Conservation (phyloP, 352 stramenopile species). For the Peronosclerospora sorghi region DNA sequence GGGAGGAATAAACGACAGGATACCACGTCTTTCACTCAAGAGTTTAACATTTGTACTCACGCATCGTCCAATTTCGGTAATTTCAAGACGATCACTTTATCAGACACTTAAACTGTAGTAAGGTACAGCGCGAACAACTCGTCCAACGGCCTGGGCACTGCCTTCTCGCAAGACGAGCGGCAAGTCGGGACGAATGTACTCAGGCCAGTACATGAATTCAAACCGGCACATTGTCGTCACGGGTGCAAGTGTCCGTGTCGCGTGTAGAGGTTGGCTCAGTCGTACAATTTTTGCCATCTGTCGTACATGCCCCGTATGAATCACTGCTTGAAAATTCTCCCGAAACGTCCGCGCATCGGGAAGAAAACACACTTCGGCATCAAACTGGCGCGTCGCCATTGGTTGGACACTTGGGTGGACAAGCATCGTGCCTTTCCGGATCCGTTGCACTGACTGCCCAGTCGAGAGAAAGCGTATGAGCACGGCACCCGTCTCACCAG, state of each 20-base stretch:
- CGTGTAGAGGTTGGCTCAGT: constrained; percentile 14
- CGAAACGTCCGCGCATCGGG: constrained; percentile 40
- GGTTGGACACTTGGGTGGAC: constrained; percentile 53
- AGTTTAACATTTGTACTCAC: too few relatives aligned
- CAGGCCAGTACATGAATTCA: constrained; percentile 81
- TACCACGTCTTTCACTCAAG: too few relatives aligned
- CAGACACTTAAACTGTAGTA: constrained; percentile 2
- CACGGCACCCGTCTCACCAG: constrained; percentile 60
- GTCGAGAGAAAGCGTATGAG: constrained; percentile 35
- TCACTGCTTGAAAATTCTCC: constrained; percentile 72
- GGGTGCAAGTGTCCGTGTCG: constrained; percentile 7
- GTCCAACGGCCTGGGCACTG: constrained; percentile 53
- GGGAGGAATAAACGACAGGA: too few relatives aligned
- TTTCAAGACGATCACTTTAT: too few relatives aligned
- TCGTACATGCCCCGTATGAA: constrained; percentile 66
- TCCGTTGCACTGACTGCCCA: constrained; percentile 11
- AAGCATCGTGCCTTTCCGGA: constrained; percentile 65
- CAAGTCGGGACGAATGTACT: constrained; percentile 70
- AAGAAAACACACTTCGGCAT: constrained; percentile 67
- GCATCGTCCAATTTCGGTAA: too few relatives aligned
- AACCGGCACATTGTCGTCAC: constrained; percentile 56
- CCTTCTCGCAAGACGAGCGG: constrained; percentile 64
- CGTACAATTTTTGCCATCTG: constrained; percentile 74
- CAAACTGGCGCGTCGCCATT: constrained; percentile 56
- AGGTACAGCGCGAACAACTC: constrained; percentile 52